These are phyloP conservation scores for Sugiyamaella valdiviana DNA, from an alignment of 805 yeast genomes.

Conservation along the genomic window DNA sequence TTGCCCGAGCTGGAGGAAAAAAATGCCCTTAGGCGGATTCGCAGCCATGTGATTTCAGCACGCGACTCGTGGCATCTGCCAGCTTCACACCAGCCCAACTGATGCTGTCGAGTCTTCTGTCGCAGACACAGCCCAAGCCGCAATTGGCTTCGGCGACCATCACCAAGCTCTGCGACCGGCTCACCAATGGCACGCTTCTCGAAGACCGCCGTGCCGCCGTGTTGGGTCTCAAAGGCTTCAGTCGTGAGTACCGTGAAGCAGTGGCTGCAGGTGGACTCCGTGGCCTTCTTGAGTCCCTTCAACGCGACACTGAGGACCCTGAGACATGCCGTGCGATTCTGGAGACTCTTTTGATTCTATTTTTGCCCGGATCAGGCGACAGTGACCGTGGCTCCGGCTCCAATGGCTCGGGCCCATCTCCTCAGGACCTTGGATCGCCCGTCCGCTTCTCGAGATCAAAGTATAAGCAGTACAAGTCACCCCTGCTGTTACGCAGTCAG, in stretches of 20 bases:
- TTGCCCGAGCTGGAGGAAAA: too few species aligned
- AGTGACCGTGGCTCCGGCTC: conserved; percentile 27
- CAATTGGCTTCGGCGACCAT: conserved; percentile 77
- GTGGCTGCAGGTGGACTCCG: conserved; percentile 84
- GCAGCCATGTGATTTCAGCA: neutral
- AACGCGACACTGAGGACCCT: conserved; percentile 60
- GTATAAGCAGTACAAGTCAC: conserved; percentile 26
- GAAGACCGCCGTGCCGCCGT: conserved; percentile 90
- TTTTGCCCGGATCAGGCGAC: conserved; percentile 48
- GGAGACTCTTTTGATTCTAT: conserved; percentile 78
- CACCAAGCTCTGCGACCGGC: conserved; percentile 79
- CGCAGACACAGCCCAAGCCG: conserved; percentile 42
- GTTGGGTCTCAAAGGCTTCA: conserved; percentile 78
- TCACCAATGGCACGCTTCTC: conserved; percentile 71
- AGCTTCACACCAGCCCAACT: neutral
- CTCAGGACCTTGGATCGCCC: conserved; percentile 30
- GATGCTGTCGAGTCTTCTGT: conserved; percentile 35
- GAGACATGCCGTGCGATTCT: conserved; percentile 71
- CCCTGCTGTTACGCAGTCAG: conserved; percentile 48
- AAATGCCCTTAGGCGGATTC: neutral
- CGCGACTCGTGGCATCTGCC: neutral
- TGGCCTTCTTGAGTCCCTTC: conserved; percentile 60
- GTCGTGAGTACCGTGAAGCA: conserved; percentile 81
- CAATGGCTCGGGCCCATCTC: conserved; percentile 61
- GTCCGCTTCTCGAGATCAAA: conserved; percentile 39